These are phyloP conservation scores for cucumber (Cucumis sativus) DNA, from an alignment of 306 rosid genomes.

Conservation along the genomic window Cucumber_9930_V3 NC_026661.2:6653501-6654000, in stretches of 20 bases:
- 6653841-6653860: constrained; percentile 92
- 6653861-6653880: constrained; percentile 90
- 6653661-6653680: constrained; percentile 91
- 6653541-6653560: constrained; percentile 34
- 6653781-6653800: constrained; percentile 80
- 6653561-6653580: constrained; percentile 64
- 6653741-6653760: constrained; percentile 88
- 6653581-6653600: constrained; percentile 51
- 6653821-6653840: constrained; percentile 85
- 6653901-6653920: constrained; percentile 75
- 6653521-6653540: constrained; percentile 52
- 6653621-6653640: constrained; percentile 84
- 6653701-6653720: constrained; percentile 77
- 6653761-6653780: constrained; percentile 81
- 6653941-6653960: constrained; percentile 81
- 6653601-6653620: constrained; percentile 61
- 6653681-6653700: constrained; percentile 65
- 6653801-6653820: constrained; percentile 78
- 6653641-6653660: constrained; percentile 65
- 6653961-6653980: constrained; percentile 95
- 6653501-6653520: constrained; percentile 93
- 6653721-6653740: constrained; percentile 73
- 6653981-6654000: constrained; percentile 95
- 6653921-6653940: constrained; percentile 69
- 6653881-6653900: constrained; percentile 91